Percentiles rank a stretch among this genome's conserved stretches.
These are phyloP conservation scores for Calocybe gambosa DNA, from an alignment of 1,284 basidiomycete species.

Conservation along the genomic window DNA sequence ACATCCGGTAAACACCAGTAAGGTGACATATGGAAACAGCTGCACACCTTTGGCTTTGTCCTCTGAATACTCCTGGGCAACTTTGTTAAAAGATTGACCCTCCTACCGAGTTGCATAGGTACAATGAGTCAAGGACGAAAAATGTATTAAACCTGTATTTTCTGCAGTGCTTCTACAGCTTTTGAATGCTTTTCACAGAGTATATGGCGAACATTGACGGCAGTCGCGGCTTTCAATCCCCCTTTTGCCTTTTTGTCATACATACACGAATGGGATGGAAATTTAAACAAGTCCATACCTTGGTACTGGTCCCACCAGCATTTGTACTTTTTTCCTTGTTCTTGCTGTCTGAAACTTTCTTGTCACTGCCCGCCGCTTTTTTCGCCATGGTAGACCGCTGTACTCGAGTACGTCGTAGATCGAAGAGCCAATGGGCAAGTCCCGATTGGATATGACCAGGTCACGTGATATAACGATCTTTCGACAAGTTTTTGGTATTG, in stretches of 20 bases:
- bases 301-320: constrained; percentile 27
- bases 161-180: constrained; percentile 67
- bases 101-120: constrained; percentile 34
- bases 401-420: too few species aligned
- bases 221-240: constrained; percentile 62
- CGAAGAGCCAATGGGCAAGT: constrained; percentile 7
- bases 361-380: constrained; percentile 34
- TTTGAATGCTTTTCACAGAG: constrained; percentile 82
- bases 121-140: constrained; percentile 5
- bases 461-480: constrained; percentile 14
- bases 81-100: constrained; percentile 75
- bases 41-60: constrained; percentile 77
- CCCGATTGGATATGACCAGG: constrained; percentile 11
- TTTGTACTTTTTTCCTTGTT: constrained; percentile 30
- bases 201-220: constrained; percentile 80
- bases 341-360: constrained; percentile 28
- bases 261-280: background rate
- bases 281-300: too few species aligned
- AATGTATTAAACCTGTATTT: constrained; percentile 53
- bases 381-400: constrained; percentile 48
- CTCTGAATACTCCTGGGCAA: constrained; percentile 81
- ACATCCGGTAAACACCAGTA: constrained; percentile 9
- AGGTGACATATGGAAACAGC: background rate
- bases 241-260: constrained; percentile 41
- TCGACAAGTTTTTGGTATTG: constrained; percentile 13